Base-by-base conservation (phyloP, 495 filamentous ascomycete genomes). In the Glonium stellatum region DNA sequence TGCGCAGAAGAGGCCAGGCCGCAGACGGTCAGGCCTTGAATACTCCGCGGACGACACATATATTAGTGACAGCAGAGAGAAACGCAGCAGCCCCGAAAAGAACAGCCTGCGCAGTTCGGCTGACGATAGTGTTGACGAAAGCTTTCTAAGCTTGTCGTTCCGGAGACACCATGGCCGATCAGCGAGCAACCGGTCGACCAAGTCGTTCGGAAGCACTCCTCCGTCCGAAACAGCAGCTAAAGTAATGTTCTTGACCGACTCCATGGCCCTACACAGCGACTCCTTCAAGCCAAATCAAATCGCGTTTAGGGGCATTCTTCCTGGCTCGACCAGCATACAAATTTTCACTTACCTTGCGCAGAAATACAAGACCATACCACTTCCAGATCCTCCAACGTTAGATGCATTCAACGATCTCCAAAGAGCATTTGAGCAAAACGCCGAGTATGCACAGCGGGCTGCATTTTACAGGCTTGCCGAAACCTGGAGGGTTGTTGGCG, bases 111-210 rank as follows among this genome's bases (percentile, higher is more conserved):
- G 73, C 12, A 76, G 74, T 58, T 74, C 71, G 47, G 67, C 61
- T n/a, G 74, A 77, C 54, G 75, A 76, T 53, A 72, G 73, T 53
- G 58, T 76, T 11, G 76, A 79, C 55, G 76, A 78, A 27, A 69
- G 66, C 44, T 71, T 78, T 39, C 57, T 77, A 1, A 70, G 70
- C 61, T 72, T 71, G 1, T 70, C 70, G 0, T 59, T 70, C 54
- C 68, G 60, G 47, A 60, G 58, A 34, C 70, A 70, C 41, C 73
- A 71, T 54, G 66, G 61, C 44, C 71, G 71, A 55, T 63, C 67
- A 21, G 55, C 63, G 23, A 73, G 66, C 53, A 67, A 67, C 49
- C 59, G 66, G 54, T 73, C 74, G 10, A 50, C 68, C 36, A 74
- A 70, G 58, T 76, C 74, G 18, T 59, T 72, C 15, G 63, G 62